Evolutionary conservation across 208 protist species (phyloP).

Genomic region (Acanthamoeba royreba): DNA sequence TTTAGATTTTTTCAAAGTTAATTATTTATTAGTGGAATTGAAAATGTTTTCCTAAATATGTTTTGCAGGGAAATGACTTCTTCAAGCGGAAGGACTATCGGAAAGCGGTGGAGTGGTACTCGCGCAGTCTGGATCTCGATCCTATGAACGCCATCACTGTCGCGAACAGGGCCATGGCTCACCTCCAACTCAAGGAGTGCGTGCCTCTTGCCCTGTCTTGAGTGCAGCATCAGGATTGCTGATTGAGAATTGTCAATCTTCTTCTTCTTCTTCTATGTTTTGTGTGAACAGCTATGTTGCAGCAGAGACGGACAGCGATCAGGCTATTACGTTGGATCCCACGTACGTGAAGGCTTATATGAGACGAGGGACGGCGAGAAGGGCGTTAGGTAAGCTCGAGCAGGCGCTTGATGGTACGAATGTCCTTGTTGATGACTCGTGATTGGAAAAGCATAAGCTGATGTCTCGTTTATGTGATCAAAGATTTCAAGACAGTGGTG

Average conservation of each 20-base stretch:
- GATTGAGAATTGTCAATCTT: too few relatives aligned
- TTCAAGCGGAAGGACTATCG: conserved; percentile 30
- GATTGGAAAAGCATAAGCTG: too few relatives aligned
- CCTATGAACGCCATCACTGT: conserved; percentile 43
- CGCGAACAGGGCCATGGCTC: conserved; percentile 48
- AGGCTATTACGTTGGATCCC: not conserved
- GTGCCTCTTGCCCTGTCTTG: not conserved
- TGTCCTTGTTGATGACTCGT: too few relatives aligned
- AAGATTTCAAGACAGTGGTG: conserved; percentile 27
- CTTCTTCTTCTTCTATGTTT: not conserved
- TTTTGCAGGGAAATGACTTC: conserved; percentile 44
- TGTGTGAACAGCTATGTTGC: not conserved
- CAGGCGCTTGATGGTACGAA: conserved; percentile 24
- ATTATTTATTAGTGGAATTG: too few relatives aligned
- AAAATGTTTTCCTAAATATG: too few relatives aligned
- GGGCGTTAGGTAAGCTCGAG: conserved; percentile 25
- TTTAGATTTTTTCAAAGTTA: too few relatives aligned
- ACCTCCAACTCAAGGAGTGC: conserved; percentile 46
- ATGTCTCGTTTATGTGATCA: too few relatives aligned
- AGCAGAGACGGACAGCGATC: not conserved
- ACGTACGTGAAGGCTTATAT: conserved; percentile 50
- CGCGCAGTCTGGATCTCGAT: not conserved
- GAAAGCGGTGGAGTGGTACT: conserved; percentile 31
- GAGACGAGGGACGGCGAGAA: conserved; percentile 7
- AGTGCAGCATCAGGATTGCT: too few relatives aligned